phyloP scores from a whole-genome alignment of 1,284 basidiomycete genomes.

The Hortiboletus rubellus region DNA sequence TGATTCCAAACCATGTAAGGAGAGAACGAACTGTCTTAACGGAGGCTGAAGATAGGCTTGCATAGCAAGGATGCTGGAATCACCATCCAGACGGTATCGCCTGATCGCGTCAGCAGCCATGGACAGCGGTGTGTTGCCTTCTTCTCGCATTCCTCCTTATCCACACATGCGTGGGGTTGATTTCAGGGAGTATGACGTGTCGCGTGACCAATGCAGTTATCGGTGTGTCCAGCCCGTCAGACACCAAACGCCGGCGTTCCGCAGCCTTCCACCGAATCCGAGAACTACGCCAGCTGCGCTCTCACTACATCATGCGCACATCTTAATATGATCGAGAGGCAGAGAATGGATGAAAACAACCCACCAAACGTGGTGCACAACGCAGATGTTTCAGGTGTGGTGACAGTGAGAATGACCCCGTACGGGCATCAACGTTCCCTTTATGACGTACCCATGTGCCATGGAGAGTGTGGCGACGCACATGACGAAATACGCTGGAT shows the following conservation, averaged over 20 bases:
- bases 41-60: slow-evolving; percentile 13
- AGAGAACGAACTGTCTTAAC: slow-evolving; percentile 23
- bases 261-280: slow-evolving; percentile 15
- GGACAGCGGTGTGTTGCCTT: slow-evolving; percentile 11
- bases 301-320: slow-evolving; percentile 3
- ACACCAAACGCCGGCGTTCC: slow-evolving; percentile 10
- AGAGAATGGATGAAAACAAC: not conserved
- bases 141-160: slow-evolving; percentile 9
- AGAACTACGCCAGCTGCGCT: slow-evolving; percentile 12
- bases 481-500: slow-evolving; percentile 13
- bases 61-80: slow-evolving; percentile 8
- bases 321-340: not conserved
- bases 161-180: not conserved
- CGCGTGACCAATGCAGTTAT: slow-evolving; percentile 14
- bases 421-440: slow-evolving; percentile 5
- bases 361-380: slow-evolving; percentile 13
- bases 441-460: slow-evolving; percentile 20
- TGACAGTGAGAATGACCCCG: not conserved
- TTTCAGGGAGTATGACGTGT: slow-evolving; percentile 10
- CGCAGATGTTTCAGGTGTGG: slow-evolving; percentile 2
- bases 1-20: not conserved
- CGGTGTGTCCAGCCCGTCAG: slow-evolving; percentile 13
- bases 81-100: slow-evolving; percentile 7
- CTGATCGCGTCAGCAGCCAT: slow-evolving; percentile 24
- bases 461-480: slow-evolving; percentile 7